A percentile compares a stretch with the other conserved stretches of the same genome.
Evolutionary conservation across 345 rosid genomes (phyloP).

Genomic region (Moricandia moricandioides): DNA sequence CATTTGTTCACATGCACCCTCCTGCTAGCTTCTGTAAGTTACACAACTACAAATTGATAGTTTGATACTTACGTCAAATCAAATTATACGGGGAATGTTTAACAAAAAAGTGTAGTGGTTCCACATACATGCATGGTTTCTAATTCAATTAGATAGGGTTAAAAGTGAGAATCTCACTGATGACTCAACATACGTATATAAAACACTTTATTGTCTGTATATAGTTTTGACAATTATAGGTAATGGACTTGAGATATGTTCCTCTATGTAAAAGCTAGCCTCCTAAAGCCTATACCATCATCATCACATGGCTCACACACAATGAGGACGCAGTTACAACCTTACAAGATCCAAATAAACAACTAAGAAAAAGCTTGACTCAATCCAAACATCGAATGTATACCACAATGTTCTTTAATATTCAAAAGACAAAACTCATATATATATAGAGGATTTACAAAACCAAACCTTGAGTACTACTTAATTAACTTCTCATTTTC

Average conservation of each 20-base stretch:
- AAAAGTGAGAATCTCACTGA: not conserved
- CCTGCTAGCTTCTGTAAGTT: not conserved
- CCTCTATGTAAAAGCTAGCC: not conserved
- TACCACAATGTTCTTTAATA: not conserved
- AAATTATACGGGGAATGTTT: slow-evolving; percentile 2
- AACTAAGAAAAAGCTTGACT: not conserved
- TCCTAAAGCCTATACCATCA: not conserved
- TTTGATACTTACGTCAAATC: slow-evolving; percentile 2
- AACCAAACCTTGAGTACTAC: no score
- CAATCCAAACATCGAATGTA: slow-evolving; percentile 14
- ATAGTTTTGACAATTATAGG: not conserved
- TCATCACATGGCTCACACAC: not conserved
- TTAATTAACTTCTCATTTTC: no score
- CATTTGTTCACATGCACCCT: slow-evolving; percentile 33
- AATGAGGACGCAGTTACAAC: not conserved
- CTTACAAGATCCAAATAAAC: not conserved
- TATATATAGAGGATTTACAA: no score
- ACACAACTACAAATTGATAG: slow-evolving; percentile 1
- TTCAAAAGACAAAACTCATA: not conserved
- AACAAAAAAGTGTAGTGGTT: not conserved
- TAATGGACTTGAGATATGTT: slow-evolving; percentile 1
- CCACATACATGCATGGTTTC: not conserved
- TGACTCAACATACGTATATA: not conserved
- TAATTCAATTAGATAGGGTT: not conserved
- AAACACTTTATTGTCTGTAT: not conserved